These are phyloP conservation scores for Diaporthe sp. DNA, from an alignment of 2,329 filamentous ascomycete genomes.

Conservation along the genomic window DNA sequence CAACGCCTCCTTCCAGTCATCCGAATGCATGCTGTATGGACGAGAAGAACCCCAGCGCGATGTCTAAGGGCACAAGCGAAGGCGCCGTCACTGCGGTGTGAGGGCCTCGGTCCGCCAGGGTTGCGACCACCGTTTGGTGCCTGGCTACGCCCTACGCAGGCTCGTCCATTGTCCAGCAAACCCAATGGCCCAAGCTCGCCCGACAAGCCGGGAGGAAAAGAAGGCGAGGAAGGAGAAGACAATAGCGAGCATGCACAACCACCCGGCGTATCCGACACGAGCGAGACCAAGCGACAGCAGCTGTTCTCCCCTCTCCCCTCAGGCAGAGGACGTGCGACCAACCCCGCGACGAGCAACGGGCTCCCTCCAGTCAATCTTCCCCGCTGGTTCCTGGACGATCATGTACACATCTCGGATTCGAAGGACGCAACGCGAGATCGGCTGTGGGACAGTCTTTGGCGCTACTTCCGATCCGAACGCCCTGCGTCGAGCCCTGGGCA, in stretches of 20 bases:
- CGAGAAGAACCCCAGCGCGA: constrained; percentile 22
- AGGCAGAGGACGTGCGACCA: constrained; percentile 33
- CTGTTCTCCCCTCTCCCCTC: constrained; percentile 29
- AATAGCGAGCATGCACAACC: constrained; percentile 38
- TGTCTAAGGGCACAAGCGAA: constrained; percentile 13
- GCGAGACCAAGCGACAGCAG: constrained; percentile 36
- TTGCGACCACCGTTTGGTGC: neutral
- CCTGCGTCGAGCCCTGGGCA: constrained; percentile 24
- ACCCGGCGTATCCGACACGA: constrained; percentile 31
- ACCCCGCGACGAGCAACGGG: constrained; percentile 23
- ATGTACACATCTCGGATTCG: constrained; percentile 59
- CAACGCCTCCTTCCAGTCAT: constrained; percentile 30
- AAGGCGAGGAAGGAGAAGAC: constrained; percentile 35
- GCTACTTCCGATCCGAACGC: neutral
- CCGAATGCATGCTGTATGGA: constrained; percentile 42
- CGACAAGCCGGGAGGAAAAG: constrained; percentile 37
- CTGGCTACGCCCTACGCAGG: neutral
- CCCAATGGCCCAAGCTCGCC: constrained; percentile 28
- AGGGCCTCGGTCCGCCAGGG: neutral
- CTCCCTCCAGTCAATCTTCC: constrained; percentile 70
- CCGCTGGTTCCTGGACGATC: constrained; percentile 67
- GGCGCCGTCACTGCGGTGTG: constrained; percentile 21
- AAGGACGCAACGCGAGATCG: constrained; percentile 43
- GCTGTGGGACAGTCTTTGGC: constrained; percentile 39
- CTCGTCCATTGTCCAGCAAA: constrained; percentile 37